These are phyloP conservation scores for Stephania yunnanensis DNA, from an alignment of 164 flowering plant genomes.

Conservation along the genomic window DNA sequence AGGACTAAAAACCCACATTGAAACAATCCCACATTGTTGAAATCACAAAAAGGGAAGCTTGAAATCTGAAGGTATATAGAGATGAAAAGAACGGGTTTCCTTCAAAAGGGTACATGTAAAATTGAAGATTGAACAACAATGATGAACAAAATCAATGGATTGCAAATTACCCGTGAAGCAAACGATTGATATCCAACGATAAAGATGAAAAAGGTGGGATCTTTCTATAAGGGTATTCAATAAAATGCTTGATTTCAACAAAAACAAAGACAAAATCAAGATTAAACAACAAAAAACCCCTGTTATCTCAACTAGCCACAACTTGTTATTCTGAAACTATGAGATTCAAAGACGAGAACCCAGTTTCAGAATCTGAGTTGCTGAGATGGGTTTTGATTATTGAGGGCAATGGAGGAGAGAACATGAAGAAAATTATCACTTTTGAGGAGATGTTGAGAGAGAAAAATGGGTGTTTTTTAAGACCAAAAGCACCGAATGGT, in stretches of 20 bases:
- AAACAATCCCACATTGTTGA: constrained; percentile 16
- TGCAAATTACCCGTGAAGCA: background rate
- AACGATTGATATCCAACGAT: background rate
- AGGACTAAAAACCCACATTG: constrained; percentile 6
- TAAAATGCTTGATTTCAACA: background rate
- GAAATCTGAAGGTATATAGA: background rate
- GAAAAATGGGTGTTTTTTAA: background rate
- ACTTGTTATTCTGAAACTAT: background rate
- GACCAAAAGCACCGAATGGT: background rate
- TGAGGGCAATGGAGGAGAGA: background rate
- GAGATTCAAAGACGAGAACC: background rate
- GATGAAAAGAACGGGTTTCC: background rate
- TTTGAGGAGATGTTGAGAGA: background rate
- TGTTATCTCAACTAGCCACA: background rate
- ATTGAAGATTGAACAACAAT: background rate
- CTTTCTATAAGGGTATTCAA: background rate
- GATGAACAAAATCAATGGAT: background rate
- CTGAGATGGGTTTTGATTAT: constrained; percentile 1
- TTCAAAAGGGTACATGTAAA: background rate
- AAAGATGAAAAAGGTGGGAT: background rate
- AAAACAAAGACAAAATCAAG: no score
- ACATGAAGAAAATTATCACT: background rate
- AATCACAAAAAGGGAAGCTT: no score
- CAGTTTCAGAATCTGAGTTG: background rate
- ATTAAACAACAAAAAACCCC: background rate